A percentile compares a stretch with the other conserved stretches of the same genome.
Evolutionary conservation across 192 early-diverging fungal genomes (phyloP).

Genomic region (Lobulomyces angularis): DNA sequence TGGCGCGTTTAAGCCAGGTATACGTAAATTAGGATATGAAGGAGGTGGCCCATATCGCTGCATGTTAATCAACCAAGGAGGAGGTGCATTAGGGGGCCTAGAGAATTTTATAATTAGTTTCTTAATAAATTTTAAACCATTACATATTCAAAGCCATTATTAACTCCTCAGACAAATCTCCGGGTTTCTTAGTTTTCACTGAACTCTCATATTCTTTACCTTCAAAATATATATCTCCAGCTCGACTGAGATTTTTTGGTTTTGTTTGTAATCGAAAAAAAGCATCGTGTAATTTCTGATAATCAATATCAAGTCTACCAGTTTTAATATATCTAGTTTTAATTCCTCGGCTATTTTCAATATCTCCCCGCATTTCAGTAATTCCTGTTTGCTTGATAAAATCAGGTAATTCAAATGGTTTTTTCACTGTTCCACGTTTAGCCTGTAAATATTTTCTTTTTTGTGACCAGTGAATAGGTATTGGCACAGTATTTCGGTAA

Average conservation of each 20-base stretch:
- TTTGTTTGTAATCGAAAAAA: conserved; percentile 93
- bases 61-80: conserved; percentile 98
- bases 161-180: conserved; percentile 73
- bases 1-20: conserved; percentile 91
- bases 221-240: conserved; percentile 80
- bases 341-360: conserved; percentile 73
- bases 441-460: conserved; percentile 95
- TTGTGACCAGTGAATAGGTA: conserved; percentile 89
- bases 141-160: conserved; percentile 76
- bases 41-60: conserved; percentile 94
- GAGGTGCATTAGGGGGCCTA: conserved; percentile 84
- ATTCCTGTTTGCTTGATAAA: conserved; percentile 97
- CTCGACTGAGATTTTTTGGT: conserved; percentile 58
- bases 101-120: no score
- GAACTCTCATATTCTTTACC: conserved; percentile 91
- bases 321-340: conserved; percentile 67
- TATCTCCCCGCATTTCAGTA: conserved; percentile 91
- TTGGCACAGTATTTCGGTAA: conserved; percentile 83
- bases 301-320: conserved; percentile 93
- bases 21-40: conserved; percentile 76
- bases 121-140: no score
- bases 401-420: conserved; percentile 87
- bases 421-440: conserved; percentile 92
- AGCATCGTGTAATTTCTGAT: conserved; percentile 93
- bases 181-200: conserved; percentile 77